Evolutionary conservation across 2,329 filamentous ascomycete genomes (phyloP), one percentile per base, ranked within the genome.

Genomic region (Chaetomium globosum): DNA sequence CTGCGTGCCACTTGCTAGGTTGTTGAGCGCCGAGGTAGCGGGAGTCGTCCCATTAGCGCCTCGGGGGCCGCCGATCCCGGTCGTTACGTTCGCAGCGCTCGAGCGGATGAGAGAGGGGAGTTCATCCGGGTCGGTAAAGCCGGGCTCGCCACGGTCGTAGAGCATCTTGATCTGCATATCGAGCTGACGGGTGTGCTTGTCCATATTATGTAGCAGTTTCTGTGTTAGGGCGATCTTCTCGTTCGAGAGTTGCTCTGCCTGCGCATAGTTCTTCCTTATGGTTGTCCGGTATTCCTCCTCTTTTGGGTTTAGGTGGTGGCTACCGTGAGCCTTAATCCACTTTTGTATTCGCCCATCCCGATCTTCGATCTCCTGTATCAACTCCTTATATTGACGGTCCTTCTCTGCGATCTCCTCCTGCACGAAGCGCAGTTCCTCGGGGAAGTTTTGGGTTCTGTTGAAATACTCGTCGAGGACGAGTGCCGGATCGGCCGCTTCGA

Each of bases 321-420:
- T 91, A 69, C 90, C 89, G 71, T 94, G 89, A 21, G 85, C 79
- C 72, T 90, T 91, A 75, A 94, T 91, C 81, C 88, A 93, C 77
- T 90, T 92, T 74, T 96, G 91, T 49, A 95, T 87, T 73, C 88
- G 88, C 61, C 78, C 83, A 73, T 96, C 91, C 69, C 89, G 87
- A 65, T 89, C 87, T 49, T 87, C 85, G 73, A 93, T 91, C 69
- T 85, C 83, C 67, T 86, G 83, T 65, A 88, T 81, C 74, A 89
- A 88, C 56, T 91, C 87, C 73, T 86, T 81, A 70, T 91, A 89
- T 69, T 87, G 83, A 58, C 85, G 83, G 75, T 96, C 91, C 76
- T 93, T 94, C 75, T 91, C 89, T 73, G 87, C 83, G 68, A 94
- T 91, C 78, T 95, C 91, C 74, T 93, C 91, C 73, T 93, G 89